Conservation (phyloP, 148 eudicot species). For the Rhododendron henanense region DNA sequence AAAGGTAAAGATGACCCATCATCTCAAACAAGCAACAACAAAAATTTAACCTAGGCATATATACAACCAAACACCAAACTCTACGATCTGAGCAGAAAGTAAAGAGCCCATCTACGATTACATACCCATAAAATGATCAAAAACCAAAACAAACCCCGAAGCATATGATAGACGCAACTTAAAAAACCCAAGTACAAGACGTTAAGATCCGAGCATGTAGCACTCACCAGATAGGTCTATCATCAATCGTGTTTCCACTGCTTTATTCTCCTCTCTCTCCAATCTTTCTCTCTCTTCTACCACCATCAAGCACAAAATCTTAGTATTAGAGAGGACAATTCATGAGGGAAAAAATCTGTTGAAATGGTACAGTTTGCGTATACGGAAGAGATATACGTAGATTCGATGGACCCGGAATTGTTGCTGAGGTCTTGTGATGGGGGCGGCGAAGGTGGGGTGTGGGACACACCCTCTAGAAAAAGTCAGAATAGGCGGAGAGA, state of each 20-base stretch:
- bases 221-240: slow-evolving; percentile 25
- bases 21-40: neutral
- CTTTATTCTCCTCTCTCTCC: neutral
- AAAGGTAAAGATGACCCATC: neutral
- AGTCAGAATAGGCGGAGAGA: neutral
- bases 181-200: neutral
- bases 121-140: neutral
- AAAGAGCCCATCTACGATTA: neutral
- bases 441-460: slow-evolving; percentile 4
- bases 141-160: neutral
- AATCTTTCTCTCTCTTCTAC: neutral
- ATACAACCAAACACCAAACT: neutral
- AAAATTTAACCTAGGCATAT: neutral
- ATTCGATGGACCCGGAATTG: slow-evolving; percentile 6
- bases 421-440: neutral
- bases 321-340: neutral
- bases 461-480: neutral
- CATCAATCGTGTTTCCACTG: slow-evolving; percentile 1
- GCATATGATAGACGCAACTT: neutral
- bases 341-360: neutral
- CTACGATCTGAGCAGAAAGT: neutral
- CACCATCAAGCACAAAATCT: neutral
- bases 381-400: slow-evolving; percentile 1
- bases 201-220: neutral
- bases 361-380: neutral